phyloP scores from a whole-genome alignment of 139 green algal genomes.

The Marvania coccoides region DNA sequence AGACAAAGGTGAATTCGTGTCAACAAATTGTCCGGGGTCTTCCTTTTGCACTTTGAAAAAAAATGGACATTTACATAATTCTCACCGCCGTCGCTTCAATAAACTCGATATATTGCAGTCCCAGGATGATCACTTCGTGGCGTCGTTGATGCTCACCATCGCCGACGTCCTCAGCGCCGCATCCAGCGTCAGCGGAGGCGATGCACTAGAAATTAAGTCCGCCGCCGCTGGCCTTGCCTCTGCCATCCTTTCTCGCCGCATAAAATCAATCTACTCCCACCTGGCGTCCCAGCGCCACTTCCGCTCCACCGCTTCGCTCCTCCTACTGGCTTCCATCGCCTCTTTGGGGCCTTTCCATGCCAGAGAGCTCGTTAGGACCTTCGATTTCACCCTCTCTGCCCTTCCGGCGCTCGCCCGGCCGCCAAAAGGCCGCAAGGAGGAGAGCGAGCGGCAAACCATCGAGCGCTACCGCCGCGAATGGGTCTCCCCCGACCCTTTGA shows the following conservation, averaged over 20 bases:
- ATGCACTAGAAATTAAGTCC: too few relatives aligned
- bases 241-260: constrained; percentile 8
- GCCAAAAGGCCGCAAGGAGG: constrained; percentile 3
- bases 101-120: background rate
- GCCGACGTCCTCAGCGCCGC: background rate
- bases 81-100: background rate
- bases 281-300: constrained; percentile 19
- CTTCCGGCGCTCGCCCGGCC: constrained; percentile 32
- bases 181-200: background rate
- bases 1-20: background rate
- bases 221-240: background rate
- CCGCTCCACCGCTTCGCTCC: constrained; percentile 34
- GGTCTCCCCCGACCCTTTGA: constrained; percentile 25
- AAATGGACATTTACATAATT: too few relatives aligned
- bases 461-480: constrained; percentile 21
- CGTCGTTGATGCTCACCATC: background rate
- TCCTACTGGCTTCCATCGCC: constrained; percentile 39
- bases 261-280: constrained; percentile 46
- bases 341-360: background rate
- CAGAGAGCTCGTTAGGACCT: constrained; percentile 30
- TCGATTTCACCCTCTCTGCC: constrained; percentile 47
- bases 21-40: background rate
- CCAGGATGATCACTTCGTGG: background rate
- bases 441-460: background rate
- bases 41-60: too few relatives aligned